phyloP scores from a whole-genome alignment of 805 yeast genomes.

The Candida multigemmis region DNA sequence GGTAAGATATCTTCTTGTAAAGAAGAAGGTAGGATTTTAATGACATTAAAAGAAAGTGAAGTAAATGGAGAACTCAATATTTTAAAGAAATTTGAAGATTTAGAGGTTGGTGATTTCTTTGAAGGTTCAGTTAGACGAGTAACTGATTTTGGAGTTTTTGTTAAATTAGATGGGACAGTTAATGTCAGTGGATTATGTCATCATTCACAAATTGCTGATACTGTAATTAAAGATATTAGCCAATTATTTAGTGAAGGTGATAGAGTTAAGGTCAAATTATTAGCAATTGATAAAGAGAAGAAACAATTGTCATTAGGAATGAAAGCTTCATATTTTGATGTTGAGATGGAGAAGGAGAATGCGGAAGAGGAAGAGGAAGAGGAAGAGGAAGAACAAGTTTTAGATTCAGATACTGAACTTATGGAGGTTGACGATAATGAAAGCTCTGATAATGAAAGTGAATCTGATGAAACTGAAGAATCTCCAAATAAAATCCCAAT shows the following conservation, averaged over 20 bases:
- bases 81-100: conserved; percentile 55
- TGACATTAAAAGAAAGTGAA: conserved; percentile 76
- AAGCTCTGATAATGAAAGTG: conserved; percentile 14
- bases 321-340: conserved; percentile 81
- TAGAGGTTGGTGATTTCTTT: conserved; percentile 58
- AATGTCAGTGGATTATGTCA: conserved; percentile 84
- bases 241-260: conserved; percentile 83
- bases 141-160: conserved; percentile 87
- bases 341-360: conserved; percentile 15
- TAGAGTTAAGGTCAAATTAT: conserved; percentile 75
- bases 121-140: conserved; percentile 75
- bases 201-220: conserved; percentile 73
- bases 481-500: conserved; percentile 8
- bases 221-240: conserved; percentile 44
- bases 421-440: conserved; percentile 20
- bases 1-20: conserved; percentile 65
- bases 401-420: conserved; percentile 25
- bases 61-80: conserved; percentile 59
- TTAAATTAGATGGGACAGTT: conserved; percentile 65
- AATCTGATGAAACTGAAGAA: conserved; percentile 17
- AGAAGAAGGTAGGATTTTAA: conserved; percentile 53
- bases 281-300: conserved; percentile 53
- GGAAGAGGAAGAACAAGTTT: conserved; percentile 10
- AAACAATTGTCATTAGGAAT: conserved; percentile 80
- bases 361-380: conserved; percentile 12